phyloP scores from a whole-genome alignment of 2,329 filamentous ascomycete species.

The Talaromyces sp. region DNA sequence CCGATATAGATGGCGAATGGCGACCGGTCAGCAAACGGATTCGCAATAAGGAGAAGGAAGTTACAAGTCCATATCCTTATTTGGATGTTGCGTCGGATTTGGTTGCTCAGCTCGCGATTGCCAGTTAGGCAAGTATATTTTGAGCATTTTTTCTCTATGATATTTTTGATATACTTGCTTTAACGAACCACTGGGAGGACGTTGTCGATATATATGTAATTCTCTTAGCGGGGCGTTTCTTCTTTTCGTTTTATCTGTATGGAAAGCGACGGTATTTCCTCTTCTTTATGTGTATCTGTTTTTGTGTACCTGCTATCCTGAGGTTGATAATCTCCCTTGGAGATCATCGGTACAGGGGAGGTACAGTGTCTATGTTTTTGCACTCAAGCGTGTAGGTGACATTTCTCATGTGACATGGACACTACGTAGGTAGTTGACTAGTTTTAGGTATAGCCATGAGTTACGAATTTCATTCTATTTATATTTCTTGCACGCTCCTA shows the following conservation, averaged over 20 bases:
- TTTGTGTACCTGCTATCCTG: background rate
- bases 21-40: constrained; percentile 48
- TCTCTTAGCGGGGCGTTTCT: constrained; percentile 2
- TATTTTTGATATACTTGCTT: background rate
- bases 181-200: background rate
- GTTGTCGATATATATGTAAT: background rate
- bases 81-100: constrained; percentile 87
- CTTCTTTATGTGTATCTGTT: background rate
- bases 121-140: constrained; percentile 28
- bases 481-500: background rate
- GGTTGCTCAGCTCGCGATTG: constrained; percentile 88
- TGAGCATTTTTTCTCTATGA: background rate
- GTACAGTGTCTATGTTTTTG: background rate
- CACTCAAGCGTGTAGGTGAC: background rate
- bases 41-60: constrained; percentile 81
- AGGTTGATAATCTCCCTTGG: background rate
- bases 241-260: background rate
- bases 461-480: background rate
- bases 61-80: constrained; percentile 92
- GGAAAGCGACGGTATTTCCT: background rate
- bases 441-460: background rate
- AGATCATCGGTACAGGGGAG: background rate
- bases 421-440: background rate
- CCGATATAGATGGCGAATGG: constrained; percentile 43
- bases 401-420: background rate